phyloP scores from a whole-genome alignment of 768 basidiomycete genomes.

The Mycena vulgaris region DNA sequence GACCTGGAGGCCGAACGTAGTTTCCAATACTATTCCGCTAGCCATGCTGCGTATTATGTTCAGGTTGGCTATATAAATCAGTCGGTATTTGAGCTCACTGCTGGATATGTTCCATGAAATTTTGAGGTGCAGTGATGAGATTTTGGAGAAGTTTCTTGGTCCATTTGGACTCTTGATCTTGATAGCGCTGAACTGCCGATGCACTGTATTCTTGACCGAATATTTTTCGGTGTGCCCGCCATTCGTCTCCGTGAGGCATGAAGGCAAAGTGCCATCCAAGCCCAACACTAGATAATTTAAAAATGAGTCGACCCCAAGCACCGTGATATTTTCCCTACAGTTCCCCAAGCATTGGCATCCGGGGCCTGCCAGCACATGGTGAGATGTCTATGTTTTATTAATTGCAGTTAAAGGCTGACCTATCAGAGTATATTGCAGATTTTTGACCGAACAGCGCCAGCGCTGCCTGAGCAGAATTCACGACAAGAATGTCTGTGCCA shows the following conservation, averaged over 20 bases:
- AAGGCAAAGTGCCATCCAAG: slow-evolving; percentile 42
- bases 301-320: neutral
- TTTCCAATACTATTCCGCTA: slow-evolving; percentile 35
- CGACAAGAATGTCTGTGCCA: slow-evolving; percentile 36
- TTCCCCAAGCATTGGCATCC: slow-evolving; percentile 41
- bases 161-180: slow-evolving; percentile 34
- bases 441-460: slow-evolving; percentile 35
- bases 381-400: neutral
- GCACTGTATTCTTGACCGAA: slow-evolving; percentile 35
- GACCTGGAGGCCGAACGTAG: slow-evolving; percentile 40
- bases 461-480: slow-evolving; percentile 39
- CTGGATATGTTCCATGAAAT: slow-evolving; percentile 38
- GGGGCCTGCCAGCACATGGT: slow-evolving; percentile 24
- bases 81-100: slow-evolving; percentile 21
- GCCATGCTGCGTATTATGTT: slow-evolving; percentile 30
- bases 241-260: slow-evolving; percentile 39
- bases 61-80: neutral
- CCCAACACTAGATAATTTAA: slow-evolving; percentile 30
- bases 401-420: slow-evolving; percentile 12
- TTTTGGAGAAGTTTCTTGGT: slow-evolving; percentile 36
- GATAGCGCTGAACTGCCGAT: slow-evolving; percentile 19
- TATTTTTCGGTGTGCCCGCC: slow-evolving; percentile 39
- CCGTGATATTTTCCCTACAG: slow-evolving; percentile 18
- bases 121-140: slow-evolving; percentile 25
- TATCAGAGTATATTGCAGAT: slow-evolving; percentile 40